Percentiles rank a stretch among this genome's conserved stretches.
Conservation (phyloP, 2,329 filamentous ascomycete species). For the Epichloe sylvatica region DNA sequence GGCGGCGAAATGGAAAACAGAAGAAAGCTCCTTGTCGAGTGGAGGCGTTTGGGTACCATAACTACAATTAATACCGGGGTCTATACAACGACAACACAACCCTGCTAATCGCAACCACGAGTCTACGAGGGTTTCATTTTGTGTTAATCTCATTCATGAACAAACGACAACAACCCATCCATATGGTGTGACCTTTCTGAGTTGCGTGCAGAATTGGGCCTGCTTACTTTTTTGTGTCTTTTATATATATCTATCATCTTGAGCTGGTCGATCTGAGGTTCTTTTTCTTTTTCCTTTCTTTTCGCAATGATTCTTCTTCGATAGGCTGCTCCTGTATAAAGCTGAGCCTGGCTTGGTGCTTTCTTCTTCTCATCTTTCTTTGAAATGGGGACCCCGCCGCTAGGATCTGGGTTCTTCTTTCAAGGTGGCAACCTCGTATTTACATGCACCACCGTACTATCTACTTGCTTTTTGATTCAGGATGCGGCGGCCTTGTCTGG, state of each 20-base stretch:
- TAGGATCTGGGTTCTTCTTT: slow-evolving; percentile 1
- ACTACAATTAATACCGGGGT: slow-evolving; percentile 4
- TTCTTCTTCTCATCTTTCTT: slow-evolving; percentile 7
- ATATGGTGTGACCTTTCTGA: not conserved
- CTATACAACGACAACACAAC: slow-evolving; percentile 4
- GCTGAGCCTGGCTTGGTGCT: slow-evolving; percentile 2
- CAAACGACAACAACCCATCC: not conserved
- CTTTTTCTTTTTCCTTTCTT: not conserved
- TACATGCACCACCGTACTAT: slow-evolving; percentile 7
- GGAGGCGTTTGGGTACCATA: slow-evolving; percentile 10
- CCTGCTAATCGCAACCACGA: slow-evolving; percentile 17
- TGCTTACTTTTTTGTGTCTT: slow-evolving; percentile 6
- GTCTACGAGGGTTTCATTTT: slow-evolving; percentile 16
- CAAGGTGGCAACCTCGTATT: slow-evolving; percentile 2
- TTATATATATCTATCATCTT: not conserved
- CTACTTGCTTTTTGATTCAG: slow-evolving; percentile 15
- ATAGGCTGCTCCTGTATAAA: slow-evolving; percentile 4
- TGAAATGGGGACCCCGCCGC: not conserved
- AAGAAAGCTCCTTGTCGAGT: slow-evolving; percentile 12
- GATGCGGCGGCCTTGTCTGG: slow-evolving; percentile 6
- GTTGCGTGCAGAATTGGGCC: slow-evolving; percentile 10
- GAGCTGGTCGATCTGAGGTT: not conserved
- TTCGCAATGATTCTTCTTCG: slow-evolving; percentile 12
- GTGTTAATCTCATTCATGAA: not conserved
- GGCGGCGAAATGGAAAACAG: not conserved